Evolutionary conservation across 2,329 filamentous ascomycete species (phyloP), one percentile per base, ranked within the genome.

Genomic region (Colletotrichum incanum): DNA sequence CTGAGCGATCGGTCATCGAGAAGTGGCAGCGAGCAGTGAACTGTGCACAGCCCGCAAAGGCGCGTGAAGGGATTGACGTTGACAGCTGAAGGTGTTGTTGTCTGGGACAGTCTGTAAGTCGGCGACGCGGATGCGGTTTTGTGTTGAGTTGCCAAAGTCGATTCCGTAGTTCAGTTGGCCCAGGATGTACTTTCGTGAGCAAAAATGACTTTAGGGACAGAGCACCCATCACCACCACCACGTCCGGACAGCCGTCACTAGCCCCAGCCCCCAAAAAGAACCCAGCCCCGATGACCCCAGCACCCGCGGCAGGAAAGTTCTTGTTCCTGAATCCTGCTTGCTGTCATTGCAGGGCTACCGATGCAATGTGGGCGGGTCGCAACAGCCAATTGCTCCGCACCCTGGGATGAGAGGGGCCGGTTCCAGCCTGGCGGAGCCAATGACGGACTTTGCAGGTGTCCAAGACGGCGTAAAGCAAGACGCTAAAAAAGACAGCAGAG

Each of bases 381-480:
- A 63, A 50, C 23, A 54, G 59, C 45, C 39, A 54, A 39, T 41
- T 39, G 50, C 41, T 11, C 61, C 64, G 62, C 61, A 23, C 43
- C 43, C 41, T 37, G 41, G 12, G 58, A 34, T 60, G 37, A 23
- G 47, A 47, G 67, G 63, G 54, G 47, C 67, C 62, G 55, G 54
- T 60, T 60, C 67, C 63, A 71, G 45, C 23, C 67, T 66, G 67
- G 55, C 63, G 64, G 64, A 63, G 68, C 68, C 68, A 71, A 71
- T 67, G 64, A 58, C 34, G 66, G 60, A 26, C 28, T 23, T 65
- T 20, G 28, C 12, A 16, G 62, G 18, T 54, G 50, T n/a, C 43
- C 34, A 37, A 14, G 39, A 26, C 41, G 20, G 23, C 28, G 67
- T 49, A 59, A 41, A 47, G 55, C 58, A 56, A 50, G 49, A 61